Conservation (phyloP, 176 grass and related monocot genomes). For the Thalia dealbata region DNA sequence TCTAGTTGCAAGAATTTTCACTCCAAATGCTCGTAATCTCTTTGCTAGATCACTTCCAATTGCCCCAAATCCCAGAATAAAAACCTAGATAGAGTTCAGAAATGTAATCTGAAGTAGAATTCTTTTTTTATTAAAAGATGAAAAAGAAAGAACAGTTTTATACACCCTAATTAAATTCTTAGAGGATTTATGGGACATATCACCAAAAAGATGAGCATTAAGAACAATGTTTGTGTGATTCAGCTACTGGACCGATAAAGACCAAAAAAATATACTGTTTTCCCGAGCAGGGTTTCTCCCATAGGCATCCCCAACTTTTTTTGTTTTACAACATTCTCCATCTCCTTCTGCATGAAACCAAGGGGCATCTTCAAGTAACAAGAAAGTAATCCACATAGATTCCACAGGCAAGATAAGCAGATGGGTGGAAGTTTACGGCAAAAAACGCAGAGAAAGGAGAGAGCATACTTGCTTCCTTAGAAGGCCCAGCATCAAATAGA, state of each 20-base stretch:
- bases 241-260: too few species aligned
- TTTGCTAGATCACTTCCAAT: conserved; percentile 75
- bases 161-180: background rate
- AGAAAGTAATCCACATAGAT: background rate
- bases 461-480: conserved; percentile 69
- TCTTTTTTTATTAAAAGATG: background rate
- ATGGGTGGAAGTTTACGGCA: background rate
- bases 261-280: conserved; percentile 52
- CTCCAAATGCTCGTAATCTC: conserved; percentile 80
- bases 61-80: conserved; percentile 84
- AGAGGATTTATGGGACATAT: background rate
- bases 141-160: background rate
- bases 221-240: too few species aligned
- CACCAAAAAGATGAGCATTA: too few species aligned
- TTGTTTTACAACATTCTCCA: conserved; percentile 49
- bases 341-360: conserved; percentile 59
- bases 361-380: background rate
- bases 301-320: conserved; percentile 57
- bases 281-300: conserved; percentile 84
- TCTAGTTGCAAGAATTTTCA: conserved; percentile 80
- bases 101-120: conserved; percentile 10
- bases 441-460: background rate
- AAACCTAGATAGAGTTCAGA: conserved; percentile 42
- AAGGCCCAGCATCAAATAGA: conserved; percentile 74
- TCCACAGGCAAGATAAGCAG: background rate